Base-by-base conservation (phyloP, 371 early-diverging fungal genomes). In the Apophysomyces variabilis region DNA sequence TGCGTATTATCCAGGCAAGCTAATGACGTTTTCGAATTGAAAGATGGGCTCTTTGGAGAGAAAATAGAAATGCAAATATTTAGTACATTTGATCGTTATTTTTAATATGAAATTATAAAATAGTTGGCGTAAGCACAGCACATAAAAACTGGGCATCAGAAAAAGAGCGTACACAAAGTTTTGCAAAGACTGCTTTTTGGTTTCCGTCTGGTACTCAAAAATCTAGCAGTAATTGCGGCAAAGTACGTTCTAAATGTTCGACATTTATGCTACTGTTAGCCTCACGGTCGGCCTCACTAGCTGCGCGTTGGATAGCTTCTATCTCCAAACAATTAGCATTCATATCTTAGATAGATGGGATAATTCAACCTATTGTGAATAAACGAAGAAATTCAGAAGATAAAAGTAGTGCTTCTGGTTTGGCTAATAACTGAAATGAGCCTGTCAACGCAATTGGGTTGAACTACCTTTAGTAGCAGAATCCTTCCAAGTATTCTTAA, bases 221-320 rank as follows among this genome's bases (percentile, higher is more conserved):
- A 38, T 64, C 64, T 21, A 64, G 43, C 8, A 64, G 26, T 4
- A 64, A 57, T 41, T 64, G 64, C 12, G 21, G 38, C 32, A 64
- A 35, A 13, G 41, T 57, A 21, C 64, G 64, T 56, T 64, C 64
- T 38, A 64, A 57, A 64, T 64, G 64, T 43, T 64, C 64, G 7
- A 64, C 64, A 1, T 57, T 36, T 11, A 64, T 64, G 21, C 57
- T 56, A 26, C 57, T 36, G 46, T 45, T 45, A 45, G 1, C 58
- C 7, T 64, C 57, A 5, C 13, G 38, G 36, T 7, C 26, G 5
- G 46, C 18, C 36, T 64, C 41, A 13, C 57, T 58, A 18, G 64
- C 64, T 38, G 64, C 36, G 3, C 64, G 64, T 44, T 64, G 57
- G 39, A 64, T 43, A 16, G 64, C 64, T 35, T 64, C 64, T 64